Conservation (phyloP, 306 rosid genomes). For the Mimosa pudica region DNA sequence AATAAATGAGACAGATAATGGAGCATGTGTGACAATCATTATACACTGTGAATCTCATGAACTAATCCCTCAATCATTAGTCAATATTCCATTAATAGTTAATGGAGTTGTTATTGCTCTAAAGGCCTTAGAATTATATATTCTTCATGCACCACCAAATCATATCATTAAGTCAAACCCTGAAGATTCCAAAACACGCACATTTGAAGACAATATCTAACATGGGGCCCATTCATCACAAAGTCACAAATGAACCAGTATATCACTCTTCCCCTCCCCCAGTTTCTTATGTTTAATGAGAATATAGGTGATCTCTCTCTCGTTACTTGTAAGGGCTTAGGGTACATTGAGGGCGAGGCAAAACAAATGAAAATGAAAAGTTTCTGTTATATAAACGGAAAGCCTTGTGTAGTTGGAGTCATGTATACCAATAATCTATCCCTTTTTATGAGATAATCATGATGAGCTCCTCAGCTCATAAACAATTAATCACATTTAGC, state of each 20-base stretch:
- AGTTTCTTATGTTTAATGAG: not conserved
- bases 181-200: constrained; percentile 39
- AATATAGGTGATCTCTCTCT: not conserved
- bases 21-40: not conserved
- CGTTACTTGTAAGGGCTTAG: too few species aligned
- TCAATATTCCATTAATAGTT: constrained; percentile 15
- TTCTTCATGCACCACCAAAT: constrained; percentile 34
- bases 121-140: constrained; percentile 19
- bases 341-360: too few species aligned
- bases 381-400: too few species aligned
- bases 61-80: constrained; percentile 37
- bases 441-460: too few species aligned
- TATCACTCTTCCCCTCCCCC: too few species aligned
- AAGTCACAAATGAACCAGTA: not conserved
- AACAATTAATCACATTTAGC: too few species aligned
- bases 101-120: constrained; percentile 38
- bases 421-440: too few species aligned
- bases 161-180: constrained; percentile 46
- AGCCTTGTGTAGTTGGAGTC: too few species aligned
- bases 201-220: constrained; percentile 45
- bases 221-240: constrained; percentile 38
- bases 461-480: too few species aligned
- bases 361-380: too few species aligned
- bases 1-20: constrained; percentile 17
- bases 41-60: constrained; percentile 28